Evolutionary conservation across 306 rosid genomes (phyloP), one percentile per base, ranked within the genome.

Genomic region (Cucumis hystrix): DNA sequence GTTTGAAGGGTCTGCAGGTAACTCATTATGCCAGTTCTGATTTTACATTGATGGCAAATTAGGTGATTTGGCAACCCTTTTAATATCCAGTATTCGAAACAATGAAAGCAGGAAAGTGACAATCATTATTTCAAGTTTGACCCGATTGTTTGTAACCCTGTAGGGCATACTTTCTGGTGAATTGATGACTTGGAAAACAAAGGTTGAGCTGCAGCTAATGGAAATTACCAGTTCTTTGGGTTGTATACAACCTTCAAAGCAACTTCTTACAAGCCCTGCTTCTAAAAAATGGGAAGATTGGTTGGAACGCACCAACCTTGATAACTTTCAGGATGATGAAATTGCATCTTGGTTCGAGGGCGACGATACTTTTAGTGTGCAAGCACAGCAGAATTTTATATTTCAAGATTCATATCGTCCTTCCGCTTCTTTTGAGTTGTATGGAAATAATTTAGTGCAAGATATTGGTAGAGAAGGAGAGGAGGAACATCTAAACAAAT

Each of bases 1-100:
- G 91, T 79, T 72, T 90, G 91, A 86, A 87, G 88, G 82, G 87
- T 80, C 78, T 92, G 86, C 93, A 92, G 94, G 93, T 93, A 86
- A 68, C 16, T 66, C 30, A 68, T 28, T 61, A 15, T 65, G 56
- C 79, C 39, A 23, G 63, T 30, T 43, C 43, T 67, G 74, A 67
- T 17, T 37, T 67, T 13, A 5, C 10, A 10, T 45, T 15, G 39
- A 6, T 41, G 15, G 57, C 41, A 71, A 23, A 47, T 23, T 61
- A 13, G 30, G 51, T 45, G 7, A 45, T 61, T 10, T 25, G 17
- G 17, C 1, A n/a, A 25, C 17, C 41, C 40, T 28, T 12, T 61
- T 61, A 10, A 2, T 28, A 23, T 28, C 6, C 11, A 12, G 4
- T 30, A 28, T 28, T 33, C 69, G 0, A 15, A 39, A 33, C 69